Evolutionary conservation across 2,329 filamentous ascomycete genomes (phyloP).

Genomic region (Penicillium sp.): DNA sequence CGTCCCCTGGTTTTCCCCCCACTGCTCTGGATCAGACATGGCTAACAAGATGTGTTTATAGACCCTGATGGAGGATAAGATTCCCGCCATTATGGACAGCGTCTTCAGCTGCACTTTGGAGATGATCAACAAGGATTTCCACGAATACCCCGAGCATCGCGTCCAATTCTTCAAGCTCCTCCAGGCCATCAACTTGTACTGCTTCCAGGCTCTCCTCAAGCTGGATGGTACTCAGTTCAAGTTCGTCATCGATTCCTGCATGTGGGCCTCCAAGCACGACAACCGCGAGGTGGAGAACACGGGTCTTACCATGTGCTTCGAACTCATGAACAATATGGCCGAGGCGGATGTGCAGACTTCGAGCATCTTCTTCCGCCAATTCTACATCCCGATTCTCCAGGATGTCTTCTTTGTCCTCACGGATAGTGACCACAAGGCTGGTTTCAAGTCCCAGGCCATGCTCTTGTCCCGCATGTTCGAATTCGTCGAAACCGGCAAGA

Average conservation of each 20-base stretch:
- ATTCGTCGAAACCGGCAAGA: constrained; percentile 88
- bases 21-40: no score
- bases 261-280: constrained; percentile 99
- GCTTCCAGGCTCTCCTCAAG: constrained; percentile 92
- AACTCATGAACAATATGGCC: constrained; percentile 96
- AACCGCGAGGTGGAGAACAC: constrained; percentile 97
- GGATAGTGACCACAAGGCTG: constrained; percentile 97
- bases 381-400: constrained; percentile 93
- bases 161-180: constrained; percentile 99
- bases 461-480: constrained; percentile 95
- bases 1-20: constrained; percentile 47
- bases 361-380: constrained; percentile 96
- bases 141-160: constrained; percentile 96
- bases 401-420: constrained; percentile 98
- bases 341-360: constrained; percentile 86
- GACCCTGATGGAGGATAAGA: constrained; percentile 97
- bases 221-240: constrained; percentile 98
- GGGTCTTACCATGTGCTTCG: constrained; percentile 96
- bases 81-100: constrained; percentile 96
- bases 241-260: constrained; percentile 98
- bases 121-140: constrained; percentile 99
- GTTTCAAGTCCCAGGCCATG: constrained; percentile 97
- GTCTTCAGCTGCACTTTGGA: constrained; percentile 98
- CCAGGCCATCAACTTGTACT: constrained; percentile 93
- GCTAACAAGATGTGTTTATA: constrained; percentile 49